Conservation (phyloP, 2,329 filamentous ascomycete genomes). For the Basipetospora chlamydospora region DNA sequence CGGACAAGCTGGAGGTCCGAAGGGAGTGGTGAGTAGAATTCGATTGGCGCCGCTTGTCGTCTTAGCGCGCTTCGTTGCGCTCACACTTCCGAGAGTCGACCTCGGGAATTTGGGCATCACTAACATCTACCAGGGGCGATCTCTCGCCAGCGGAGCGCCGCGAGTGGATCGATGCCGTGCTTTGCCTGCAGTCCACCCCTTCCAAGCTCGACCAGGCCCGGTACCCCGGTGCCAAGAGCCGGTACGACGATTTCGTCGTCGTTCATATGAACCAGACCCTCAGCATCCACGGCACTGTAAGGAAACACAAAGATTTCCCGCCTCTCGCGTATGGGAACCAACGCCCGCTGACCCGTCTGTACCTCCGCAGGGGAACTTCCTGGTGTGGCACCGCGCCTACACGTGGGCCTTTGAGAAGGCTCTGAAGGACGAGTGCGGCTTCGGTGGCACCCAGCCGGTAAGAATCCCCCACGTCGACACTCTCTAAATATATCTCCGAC, state of each 20-base stretch:
- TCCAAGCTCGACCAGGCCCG: conserved; percentile 11
- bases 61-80: no score
- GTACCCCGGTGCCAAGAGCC: conserved; percentile 14
- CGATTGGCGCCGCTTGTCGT: no score
- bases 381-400: conserved; percentile 30
- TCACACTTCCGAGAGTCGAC: no score
- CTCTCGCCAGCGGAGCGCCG: conserved; percentile 9
- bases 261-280: conserved; percentile 16
- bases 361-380: conserved; percentile 17
- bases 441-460: conserved; percentile 23
- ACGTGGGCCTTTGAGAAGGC: conserved; percentile 22
- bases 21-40: conserved; percentile 11
- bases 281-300: conserved; percentile 13
- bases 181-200: conserved; percentile 12
- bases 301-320: no score
- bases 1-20: conserved; percentile 12
- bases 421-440: conserved; percentile 26
- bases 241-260: conserved; percentile 19
- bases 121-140: conserved; percentile 3
- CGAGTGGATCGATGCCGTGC: conserved; percentile 14
- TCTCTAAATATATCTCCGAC: no score
- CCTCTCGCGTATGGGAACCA: neutral
- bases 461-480: conserved; percentile 2
- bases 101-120: no score
- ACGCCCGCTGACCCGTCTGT: no score